Base-by-base conservation (phyloP, 106 monocot species). In the Allium sativum region DNA sequence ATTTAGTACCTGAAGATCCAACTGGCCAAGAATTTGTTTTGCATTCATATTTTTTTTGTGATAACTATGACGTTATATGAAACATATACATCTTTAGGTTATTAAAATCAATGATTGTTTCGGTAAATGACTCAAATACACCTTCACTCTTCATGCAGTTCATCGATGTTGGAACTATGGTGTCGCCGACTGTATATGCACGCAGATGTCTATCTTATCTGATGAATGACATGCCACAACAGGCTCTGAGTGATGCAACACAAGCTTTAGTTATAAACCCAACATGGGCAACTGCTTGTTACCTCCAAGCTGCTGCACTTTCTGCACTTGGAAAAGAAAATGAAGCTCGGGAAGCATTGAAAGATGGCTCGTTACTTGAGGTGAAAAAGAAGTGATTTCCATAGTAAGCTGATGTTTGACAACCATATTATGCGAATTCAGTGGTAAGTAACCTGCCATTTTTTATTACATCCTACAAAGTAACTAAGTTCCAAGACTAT, bases 141-240 rank as follows among this genome's bases (percentile, higher is more conserved):
- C 1, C 31, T 31, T 31, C 5, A 31, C 31, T 31, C 4, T 31
- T 31, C 50, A 31, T 31, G 31, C 79, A 96, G 95, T 96, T 96
- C 73, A 84, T 90, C 55, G 95, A 87, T 64, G 95, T 81, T 46
- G 95, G 95, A 5, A 91, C 90, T 12, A 96, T 96, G 95, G 75
- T 87, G 56, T 90, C 90, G 19, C 90, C 94, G 40, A 95, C 94
- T 12, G 70, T 95, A 21, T 90, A 78, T 69, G 94, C 86, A 4
- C 86, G 94, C 0, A 80, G 94, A 7, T 84, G 86, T 66, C 62
- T 95, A 44, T 90, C 72, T 44, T 87, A 86, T 60, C 61, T 95
- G 73, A 90, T 95, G 81, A 87, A 67, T 58, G 90, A 95, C 5
- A 79, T 77, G 77, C 76, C 94, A 21, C 78, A 95, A 15, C 69